phyloP scores from a whole-genome alignment of 306 rosid genomes.

The Hippophae tibetana region DNA sequence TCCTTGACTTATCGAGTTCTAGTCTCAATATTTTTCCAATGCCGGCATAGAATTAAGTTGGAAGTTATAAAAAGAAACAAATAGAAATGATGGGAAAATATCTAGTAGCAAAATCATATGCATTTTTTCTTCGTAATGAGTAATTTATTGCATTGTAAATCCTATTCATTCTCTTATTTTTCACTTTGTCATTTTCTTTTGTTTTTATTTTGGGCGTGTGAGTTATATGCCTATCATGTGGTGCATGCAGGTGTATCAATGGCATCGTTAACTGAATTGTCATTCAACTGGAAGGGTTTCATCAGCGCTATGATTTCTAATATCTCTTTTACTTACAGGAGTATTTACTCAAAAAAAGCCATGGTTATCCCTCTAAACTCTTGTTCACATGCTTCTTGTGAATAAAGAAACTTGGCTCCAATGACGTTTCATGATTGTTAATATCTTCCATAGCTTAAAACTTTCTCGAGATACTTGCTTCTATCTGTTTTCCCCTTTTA shows the following conservation, averaged over 20 bases:
- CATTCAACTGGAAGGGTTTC: constrained; percentile 52
- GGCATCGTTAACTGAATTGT: constrained; percentile 54
- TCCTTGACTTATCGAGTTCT: no score
- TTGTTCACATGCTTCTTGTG: constrained; percentile 4
- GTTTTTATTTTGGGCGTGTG: background rate
- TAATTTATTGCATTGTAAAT: no score
- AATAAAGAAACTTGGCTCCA: background rate
- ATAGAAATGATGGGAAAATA: background rate
- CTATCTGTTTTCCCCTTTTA: no score
- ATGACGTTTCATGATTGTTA: background rate
- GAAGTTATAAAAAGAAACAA: no score
- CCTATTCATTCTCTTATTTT: no score
- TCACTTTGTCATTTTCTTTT: background rate
- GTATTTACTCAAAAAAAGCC: constrained; percentile 83
- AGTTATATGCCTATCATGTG: background rate
- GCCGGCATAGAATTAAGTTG: no score
- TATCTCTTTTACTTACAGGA: constrained; percentile 50
- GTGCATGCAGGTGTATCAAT: constrained; percentile 39
- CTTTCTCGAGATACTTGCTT: background rate
- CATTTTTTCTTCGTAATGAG: no score
- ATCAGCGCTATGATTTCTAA: constrained; percentile 58
- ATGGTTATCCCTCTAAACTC: constrained; percentile 47
- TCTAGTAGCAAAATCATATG: no score
- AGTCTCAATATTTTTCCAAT: no score
- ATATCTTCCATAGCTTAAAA: background rate